These are phyloP conservation scores for Capsicum pubescens DNA, from an alignment of 257 asterid species.

Conservation along the genomic window DNA sequence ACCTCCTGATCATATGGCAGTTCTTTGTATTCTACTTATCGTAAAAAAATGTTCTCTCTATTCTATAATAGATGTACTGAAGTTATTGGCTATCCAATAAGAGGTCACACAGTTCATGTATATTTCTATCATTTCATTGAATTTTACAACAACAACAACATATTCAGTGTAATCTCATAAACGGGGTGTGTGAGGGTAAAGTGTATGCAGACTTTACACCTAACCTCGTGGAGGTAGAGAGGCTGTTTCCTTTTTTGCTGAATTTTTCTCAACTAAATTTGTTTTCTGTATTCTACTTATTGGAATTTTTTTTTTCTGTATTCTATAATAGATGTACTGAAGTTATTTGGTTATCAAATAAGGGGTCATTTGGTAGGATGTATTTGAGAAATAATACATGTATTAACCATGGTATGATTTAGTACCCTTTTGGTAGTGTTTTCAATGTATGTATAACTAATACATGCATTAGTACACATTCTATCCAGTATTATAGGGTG, in stretches of 20 bases:
- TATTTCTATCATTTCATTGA: not conserved
- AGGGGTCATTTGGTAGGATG: not conserved
- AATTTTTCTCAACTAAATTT: not conserved
- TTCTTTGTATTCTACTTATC: no score
- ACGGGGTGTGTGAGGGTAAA: not conserved
- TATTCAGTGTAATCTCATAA: not conserved
- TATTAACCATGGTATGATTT: not conserved
- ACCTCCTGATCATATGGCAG: no score
- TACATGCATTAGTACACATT: not conserved
- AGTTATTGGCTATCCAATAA: no score
- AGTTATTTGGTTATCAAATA: not conserved
- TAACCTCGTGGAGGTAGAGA: not conserved
- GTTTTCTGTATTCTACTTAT: not conserved
- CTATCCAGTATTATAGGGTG: not conserved
- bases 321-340: not conserved
- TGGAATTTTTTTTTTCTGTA: not conserved
- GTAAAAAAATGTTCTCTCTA: no score
- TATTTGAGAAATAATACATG: no score
- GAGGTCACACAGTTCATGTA: not conserved
- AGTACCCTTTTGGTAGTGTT: not conserved
- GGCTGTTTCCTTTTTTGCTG: not conserved
- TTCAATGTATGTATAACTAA: not conserved
- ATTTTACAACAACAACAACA: not conserved
- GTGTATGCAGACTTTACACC: no score
- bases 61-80: no score